Base-by-base conservation (phyloP, 2,329 filamentous ascomycete species). In the Microdochium bolleyi region DNA sequence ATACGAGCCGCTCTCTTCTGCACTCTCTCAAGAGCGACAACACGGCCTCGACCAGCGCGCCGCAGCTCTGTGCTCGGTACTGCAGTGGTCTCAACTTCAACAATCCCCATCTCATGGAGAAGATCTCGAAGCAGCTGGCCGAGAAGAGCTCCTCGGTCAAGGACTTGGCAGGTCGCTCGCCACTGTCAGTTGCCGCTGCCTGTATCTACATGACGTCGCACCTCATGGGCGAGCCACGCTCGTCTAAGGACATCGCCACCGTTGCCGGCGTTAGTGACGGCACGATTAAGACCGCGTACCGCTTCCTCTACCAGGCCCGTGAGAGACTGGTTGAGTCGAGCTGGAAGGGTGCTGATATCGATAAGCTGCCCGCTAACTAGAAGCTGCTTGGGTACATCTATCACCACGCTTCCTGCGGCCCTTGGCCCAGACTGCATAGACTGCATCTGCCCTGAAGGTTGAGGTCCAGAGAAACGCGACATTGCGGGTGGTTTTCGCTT, bases 191-290 rank as follows among this genome's bases (percentile, higher is more conserved):
- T 56, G 92, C 95, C 7, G 92, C 92, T 19, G 92, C 94, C 30
- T 95, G 91, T 68, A 96, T 99, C 69, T 99, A 94, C 76, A 94
- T 97, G 84, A 88, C 92, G 3, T 91, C 89, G 27, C 84, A 92
- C 64, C 78, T 97, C 37, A 87, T 96, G 73, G 88, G 86, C 53
- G 82, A 94, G 60, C 77, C 83, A 21, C 88, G 88, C 62, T 77
- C 82, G 7, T 87, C 90, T n/a, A 92, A 92, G 68, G 88, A 95
- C 56, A 96, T 99, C 61, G 88, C 90, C 4, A 70, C 72, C 24
- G 86, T 94, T 19, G 90, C 89, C 1, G 89, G 90, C 58, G 94
- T 99, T 25, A 96, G 91, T 67, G 95, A 99, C 65, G 92, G 94
- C 52, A 99, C 94, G 0, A 96, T 99, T 62, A 92, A 95, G 63